These are phyloP conservation scores for Sphenostylis stenocarpa DNA, from an alignment of 306 rosid genomes.

Conservation along the genomic window DNA sequence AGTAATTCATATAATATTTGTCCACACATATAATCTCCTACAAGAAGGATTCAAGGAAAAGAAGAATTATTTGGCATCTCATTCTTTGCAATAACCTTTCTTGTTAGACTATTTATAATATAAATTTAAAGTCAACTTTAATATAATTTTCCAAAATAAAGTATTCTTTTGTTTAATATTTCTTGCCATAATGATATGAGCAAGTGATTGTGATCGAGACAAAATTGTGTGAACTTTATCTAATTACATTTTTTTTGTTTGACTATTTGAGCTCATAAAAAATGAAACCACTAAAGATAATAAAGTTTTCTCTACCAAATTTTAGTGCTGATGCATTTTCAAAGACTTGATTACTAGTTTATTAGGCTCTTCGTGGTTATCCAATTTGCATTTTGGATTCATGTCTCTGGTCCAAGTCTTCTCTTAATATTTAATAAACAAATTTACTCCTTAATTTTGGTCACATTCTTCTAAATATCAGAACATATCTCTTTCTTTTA, in stretches of 20 bases:
- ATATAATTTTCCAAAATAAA: background rate
- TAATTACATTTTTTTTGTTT: background rate
- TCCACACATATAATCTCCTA: background rate
- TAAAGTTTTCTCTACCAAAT: background rate
- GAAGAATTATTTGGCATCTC: background rate
- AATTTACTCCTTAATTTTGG: background rate
- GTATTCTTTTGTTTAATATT: slow-evolving; percentile 8
- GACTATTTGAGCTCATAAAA: background rate
- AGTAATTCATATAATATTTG: background rate
- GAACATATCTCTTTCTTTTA: background rate
- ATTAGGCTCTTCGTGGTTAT: background rate
- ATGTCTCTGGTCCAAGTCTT: background rate
- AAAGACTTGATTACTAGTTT: background rate
- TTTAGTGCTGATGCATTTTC: background rate
- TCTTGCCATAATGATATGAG: slow-evolving; percentile 22
- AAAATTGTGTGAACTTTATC: background rate
- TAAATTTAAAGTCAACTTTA: slow-evolving; percentile 33
- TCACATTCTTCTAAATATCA: background rate
- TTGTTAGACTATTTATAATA: background rate
- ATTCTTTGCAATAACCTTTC: background rate
- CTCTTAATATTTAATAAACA: background rate
- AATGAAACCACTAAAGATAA: background rate
- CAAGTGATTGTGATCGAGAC: background rate
- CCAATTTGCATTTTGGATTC: background rate
- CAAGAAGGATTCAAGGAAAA: background rate